Evolutionary conservation across 768 basidiomycete genomes (phyloP).

Genomic region (Dendrothele bispora): DNA sequence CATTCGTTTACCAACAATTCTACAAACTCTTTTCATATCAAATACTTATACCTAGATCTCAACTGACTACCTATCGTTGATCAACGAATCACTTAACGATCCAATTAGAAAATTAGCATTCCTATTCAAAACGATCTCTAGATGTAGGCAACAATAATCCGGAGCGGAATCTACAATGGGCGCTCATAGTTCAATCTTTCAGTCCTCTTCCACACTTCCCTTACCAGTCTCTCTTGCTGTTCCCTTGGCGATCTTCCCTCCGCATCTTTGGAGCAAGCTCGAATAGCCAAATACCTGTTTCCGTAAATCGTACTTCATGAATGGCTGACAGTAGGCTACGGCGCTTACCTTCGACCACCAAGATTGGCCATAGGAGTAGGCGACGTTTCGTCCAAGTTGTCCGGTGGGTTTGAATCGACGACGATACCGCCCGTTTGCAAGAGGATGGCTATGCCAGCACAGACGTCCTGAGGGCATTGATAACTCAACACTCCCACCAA

Average conservation of each 20-base stretch:
- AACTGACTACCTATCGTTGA: no score
- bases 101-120: no score
- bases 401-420: slow-evolving; percentile 22
- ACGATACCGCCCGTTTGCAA: slow-evolving; percentile 25
- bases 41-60: no score
- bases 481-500: not conserved
- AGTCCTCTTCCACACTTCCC: slow-evolving; percentile 25
- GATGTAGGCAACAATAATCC: no score
- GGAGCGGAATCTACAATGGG: no score
- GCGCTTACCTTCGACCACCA: slow-evolving; percentile 16
- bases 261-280: slow-evolving; percentile 19
- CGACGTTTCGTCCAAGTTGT: slow-evolving; percentile 7
- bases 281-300: slow-evolving; percentile 19
- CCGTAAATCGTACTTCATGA: not conserved
- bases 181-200: slow-evolving; percentile 20
- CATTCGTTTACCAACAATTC: no score
- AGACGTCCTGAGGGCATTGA: slow-evolving; percentile 18
- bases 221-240: slow-evolving; percentile 21
- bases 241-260: slow-evolving; percentile 13
- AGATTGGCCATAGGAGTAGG: slow-evolving; percentile 23
- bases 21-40: no score
- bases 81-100: no score
- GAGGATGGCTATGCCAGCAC: slow-evolving; percentile 22
- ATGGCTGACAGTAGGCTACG: not conserved
- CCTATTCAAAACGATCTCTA: no score